phyloP scores from a whole-genome alignment of 176 grass and related monocot species.

The Musa beccarii region DNA sequence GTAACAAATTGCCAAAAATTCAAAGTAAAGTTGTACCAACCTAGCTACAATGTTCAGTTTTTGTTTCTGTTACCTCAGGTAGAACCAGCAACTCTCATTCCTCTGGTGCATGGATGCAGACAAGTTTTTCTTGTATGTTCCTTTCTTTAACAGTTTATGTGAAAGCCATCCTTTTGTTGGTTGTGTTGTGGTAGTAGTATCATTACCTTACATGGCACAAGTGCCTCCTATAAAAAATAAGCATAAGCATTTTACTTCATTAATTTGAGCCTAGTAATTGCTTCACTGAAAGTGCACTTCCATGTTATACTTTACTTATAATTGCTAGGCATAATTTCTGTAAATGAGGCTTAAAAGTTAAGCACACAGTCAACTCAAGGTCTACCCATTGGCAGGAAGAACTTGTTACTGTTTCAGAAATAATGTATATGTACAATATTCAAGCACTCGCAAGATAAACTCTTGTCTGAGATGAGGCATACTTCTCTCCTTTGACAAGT shows the following conservation, averaged over 20 bases:
- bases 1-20: no score
- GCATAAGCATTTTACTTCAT: neutral
- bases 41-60: neutral
- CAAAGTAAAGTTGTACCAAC: no score
- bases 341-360: no score
- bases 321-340: no score
- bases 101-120: slow-evolving; percentile 80
- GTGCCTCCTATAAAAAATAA: neutral
- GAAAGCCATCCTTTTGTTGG: neutral
- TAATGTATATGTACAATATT: no score
- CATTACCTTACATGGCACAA: slow-evolving; percentile 2
- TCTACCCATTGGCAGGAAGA: no score
- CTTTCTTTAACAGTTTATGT: neutral
- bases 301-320: no score
- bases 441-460: no score
- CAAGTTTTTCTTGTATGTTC: slow-evolving; percentile 91
- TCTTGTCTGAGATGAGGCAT: no score
- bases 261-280: neutral
- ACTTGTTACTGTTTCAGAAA: no score
- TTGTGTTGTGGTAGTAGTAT: slow-evolving; percentile 4
- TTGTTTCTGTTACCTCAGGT: slow-evolving; percentile 36
- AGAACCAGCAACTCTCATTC: slow-evolving; percentile 79
- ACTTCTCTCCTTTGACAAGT: no score
- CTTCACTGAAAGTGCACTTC: neutral
- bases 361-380: no score